Base-by-base conservation (phyloP, 345 rosid genomes). In the Heritiera littoralis region DNA sequence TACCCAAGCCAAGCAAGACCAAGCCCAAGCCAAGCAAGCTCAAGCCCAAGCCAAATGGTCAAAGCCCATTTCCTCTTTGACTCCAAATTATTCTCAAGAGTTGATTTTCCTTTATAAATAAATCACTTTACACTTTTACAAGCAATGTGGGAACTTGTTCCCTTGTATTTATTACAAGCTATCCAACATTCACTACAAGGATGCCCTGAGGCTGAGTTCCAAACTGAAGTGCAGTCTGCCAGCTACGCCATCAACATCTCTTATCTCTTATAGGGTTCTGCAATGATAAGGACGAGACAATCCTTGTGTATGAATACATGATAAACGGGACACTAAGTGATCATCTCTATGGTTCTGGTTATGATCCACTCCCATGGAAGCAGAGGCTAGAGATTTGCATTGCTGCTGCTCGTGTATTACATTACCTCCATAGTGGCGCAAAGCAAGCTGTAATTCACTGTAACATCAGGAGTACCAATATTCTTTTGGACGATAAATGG, bases 211-310 rank as follows among this genome's bases (percentile, higher is more conserved):
- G n/a, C 28, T 23, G 28, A 23, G 28, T 23, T 23, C 0, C 28
- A 23, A 23, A 23, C 28, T 7, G 73, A 66, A 69, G 9, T 77
- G 20, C 38, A 5, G 63, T 10, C 14, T 38, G 40, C 52, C 63
- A 77, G 64, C 10, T 77, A 4, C 13, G 49, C 52, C 79, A 77
- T 54, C 72, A 38, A 15, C 9, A 66, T 66, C n/a, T 76, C 4
- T 49, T 64, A 28, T n/a, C 79, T 64, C 52, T 76, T 17, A 35
- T 76, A 38, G 72, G 79, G 48, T 76, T 63, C 43, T 76, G 51
- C 14, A 6, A 49, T 40, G 71, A 76, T 9, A 48, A 17, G 9
- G 12, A 9, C 4, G 65, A 66, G 60, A 51, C 30, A 41, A 66
- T 66, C 5, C 13, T 65, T 12, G 74, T 77, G 10, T 77, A 38